Evolutionary conservation across 352 stramenopile genomes (phyloP).

Genomic region (Globisporangium nagaii): DNA sequence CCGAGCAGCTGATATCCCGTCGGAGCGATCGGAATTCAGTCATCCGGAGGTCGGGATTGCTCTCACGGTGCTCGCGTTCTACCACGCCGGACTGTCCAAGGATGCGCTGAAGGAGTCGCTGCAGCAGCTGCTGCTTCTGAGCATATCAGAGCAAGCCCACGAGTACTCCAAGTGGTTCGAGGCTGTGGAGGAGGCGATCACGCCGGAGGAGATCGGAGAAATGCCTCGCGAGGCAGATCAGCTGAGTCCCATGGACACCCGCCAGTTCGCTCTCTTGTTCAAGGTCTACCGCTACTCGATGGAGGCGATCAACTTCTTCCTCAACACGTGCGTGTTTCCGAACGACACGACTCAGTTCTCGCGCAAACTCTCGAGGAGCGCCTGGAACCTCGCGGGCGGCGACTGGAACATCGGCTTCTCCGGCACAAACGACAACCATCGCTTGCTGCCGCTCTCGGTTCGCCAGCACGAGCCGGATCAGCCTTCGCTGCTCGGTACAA

Average conservation of each 20-base stretch:
- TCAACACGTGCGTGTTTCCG: conserved; percentile 81
- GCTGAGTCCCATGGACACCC: conserved; percentile 68
- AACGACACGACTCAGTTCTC: conserved; percentile 77
- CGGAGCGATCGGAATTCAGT: conserved; percentile 82
- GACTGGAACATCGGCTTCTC: conserved; percentile 74
- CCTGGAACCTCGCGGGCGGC: conserved; percentile 80
- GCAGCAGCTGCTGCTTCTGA: conserved; percentile 48
- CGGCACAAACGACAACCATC: conserved; percentile 88
- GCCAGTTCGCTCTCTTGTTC: conserved; percentile 53
- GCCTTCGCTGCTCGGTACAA: conserved; percentile 50
- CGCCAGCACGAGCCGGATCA: conserved; percentile 51
- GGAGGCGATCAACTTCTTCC: conserved; percentile 80
- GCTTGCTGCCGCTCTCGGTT: conserved; percentile 71
- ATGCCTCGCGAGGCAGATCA: conserved; percentile 54
- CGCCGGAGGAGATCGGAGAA: conserved; percentile 7
- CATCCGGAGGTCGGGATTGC: conserved; percentile 83
- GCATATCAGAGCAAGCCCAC: conserved; percentile 48
- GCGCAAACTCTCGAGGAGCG: conserved; percentile 52
- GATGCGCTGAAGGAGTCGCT: conserved; percentile 52
- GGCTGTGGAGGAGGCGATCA: conserved; percentile 21
- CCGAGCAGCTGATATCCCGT: conserved; percentile 73
- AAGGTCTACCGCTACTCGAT: conserved; percentile 57
- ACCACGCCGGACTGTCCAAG: conserved; percentile 58
- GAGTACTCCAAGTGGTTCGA: conserved; percentile 72
- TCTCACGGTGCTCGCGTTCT: conserved; percentile 84